These are phyloP conservation scores for Coprinopsis marcescibilis DNA, from an alignment of 768 basidiomycete genomes.

Conservation along the genomic window DNA sequence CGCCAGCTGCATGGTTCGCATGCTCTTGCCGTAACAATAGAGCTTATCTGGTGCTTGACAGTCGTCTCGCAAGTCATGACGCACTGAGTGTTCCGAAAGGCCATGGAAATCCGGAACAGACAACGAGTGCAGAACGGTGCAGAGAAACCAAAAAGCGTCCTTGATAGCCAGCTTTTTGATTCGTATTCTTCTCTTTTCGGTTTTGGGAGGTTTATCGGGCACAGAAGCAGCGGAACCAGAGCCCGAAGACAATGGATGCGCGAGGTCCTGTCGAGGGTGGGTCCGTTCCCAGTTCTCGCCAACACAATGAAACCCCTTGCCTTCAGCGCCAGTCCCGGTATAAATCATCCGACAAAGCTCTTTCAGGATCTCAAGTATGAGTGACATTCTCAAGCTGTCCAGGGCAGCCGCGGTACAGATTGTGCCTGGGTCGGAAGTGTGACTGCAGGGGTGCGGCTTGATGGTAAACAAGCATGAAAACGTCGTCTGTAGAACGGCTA, in stretches of 20 bases:
- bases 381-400: constrained; percentile 9
- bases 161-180: constrained; percentile 5
- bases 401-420: background rate
- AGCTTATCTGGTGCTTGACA: background rate
- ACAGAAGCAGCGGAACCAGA: too few relatives aligned
- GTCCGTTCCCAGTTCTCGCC: background rate
- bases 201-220: background rate
- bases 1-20: background rate
- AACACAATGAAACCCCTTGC: background rate
- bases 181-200: background rate
- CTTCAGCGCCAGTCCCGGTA: background rate
- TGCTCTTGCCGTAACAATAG: background rate
- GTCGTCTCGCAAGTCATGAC: background rate
- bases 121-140: constrained; percentile 5
- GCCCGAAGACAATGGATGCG: background rate
- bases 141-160: constrained; percentile 10
- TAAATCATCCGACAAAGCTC: constrained; percentile 4
- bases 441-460: background rate
- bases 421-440: background rate
- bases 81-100: background rate
- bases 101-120: background rate
- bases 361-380: constrained; percentile 4
- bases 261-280: background rate
- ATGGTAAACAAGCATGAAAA: background rate
- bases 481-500: constrained; percentile 19